Percentiles rank a stretch among this genome's conserved stretches.
phyloP scores from a whole-genome alignment of 2,329 filamentous ascomycete species.

The Botrytis cinerea region DNA sequence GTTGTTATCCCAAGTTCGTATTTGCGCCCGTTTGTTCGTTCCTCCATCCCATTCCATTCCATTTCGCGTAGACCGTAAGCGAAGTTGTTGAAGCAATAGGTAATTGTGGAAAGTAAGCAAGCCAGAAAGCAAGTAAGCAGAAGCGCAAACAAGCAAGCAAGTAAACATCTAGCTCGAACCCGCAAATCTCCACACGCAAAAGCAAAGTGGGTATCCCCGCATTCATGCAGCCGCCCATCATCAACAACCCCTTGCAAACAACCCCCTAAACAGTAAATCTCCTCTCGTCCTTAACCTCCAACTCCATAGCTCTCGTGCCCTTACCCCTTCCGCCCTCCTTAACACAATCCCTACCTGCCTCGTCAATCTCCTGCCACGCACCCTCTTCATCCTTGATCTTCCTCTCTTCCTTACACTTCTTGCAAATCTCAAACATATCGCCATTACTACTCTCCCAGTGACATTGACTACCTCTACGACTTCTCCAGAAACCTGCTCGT shows the following conservation, averaged over 20 bases:
- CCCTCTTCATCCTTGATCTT: slow-evolving; percentile 21
- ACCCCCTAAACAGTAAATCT: slow-evolving; percentile 1
- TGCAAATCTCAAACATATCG: slow-evolving; percentile 31
- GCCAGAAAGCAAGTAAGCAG: no score
- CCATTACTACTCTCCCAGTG: slow-evolving; percentile 16
- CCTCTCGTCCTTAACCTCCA: slow-evolving; percentile 9
- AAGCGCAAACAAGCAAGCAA: neutral
- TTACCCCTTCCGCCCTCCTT: neutral
- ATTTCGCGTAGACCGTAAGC: neutral
- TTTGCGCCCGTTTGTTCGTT: neutral
- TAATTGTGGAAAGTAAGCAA: neutral
- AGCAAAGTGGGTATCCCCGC: neutral
- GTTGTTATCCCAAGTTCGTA: neutral
- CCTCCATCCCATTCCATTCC: neutral
- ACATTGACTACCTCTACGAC: slow-evolving; percentile 15
- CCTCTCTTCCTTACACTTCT: slow-evolving; percentile 31
- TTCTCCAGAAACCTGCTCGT: neutral
- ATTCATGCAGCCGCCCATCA: neutral
- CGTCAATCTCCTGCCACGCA: neutral
- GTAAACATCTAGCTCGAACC: neutral
- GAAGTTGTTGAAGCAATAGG: neutral
- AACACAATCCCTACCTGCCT: neutral
- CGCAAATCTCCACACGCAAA: neutral
- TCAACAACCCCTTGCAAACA: neutral
- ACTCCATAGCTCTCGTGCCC: neutral